Base-by-base conservation (phyloP, 2,329 filamentous ascomycete species). In the Periglandula ipomoeae region DNA sequence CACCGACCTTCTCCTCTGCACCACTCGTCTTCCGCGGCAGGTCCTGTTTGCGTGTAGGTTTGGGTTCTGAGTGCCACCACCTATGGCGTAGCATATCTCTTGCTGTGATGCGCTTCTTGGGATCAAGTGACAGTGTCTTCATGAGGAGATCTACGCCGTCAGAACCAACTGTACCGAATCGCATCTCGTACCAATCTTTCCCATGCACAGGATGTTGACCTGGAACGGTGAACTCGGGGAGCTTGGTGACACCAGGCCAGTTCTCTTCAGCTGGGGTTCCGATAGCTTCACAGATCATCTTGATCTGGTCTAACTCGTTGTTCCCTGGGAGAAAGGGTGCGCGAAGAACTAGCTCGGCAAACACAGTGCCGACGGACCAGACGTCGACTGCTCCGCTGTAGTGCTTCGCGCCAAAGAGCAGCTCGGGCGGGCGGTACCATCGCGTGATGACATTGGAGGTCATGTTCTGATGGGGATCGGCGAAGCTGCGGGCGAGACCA, bases 401-500 rank as follows among this genome's bases (percentile, higher is more conserved):
- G 69, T 93, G 87, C 50, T 82, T 79, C 2, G 89, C 89, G 50
- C 90, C 89, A 62, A 91, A 96, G 54, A 97, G 82, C 20, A 98
- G 78, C 72, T 98, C 93, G 0, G 90, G 90, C 0, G 93, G 90
- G 1, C 91, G 80, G 71, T 97, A 98, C 89, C 93, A 98, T 55
- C 89, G 82, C 17, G 93, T 98, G 65, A 98, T 95, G 55, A 96
- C 91, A 61, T 93, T 89, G 61, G 84, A 82, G 1, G 91, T 96
- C 93, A 98, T 98, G 57, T 78, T 77, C 48, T 81, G 74, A 60
- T 89, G 87, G 0, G 93, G 91, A 65, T 98, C 93, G 7, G 89
- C 85, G 65, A 96, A 96, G 52, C 78, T 81, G 53, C 93, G 77
- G 5, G 93, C 93, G 30, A 98, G 82, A 75, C 93, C 93, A 59